A percentile compares a stretch with the other conserved stretches of the same genome.
These are phyloP conservation scores for Fusarium sp. DNA, from an alignment of 2,329 filamentous ascomycete genomes.

Conservation along the genomic window DNA sequence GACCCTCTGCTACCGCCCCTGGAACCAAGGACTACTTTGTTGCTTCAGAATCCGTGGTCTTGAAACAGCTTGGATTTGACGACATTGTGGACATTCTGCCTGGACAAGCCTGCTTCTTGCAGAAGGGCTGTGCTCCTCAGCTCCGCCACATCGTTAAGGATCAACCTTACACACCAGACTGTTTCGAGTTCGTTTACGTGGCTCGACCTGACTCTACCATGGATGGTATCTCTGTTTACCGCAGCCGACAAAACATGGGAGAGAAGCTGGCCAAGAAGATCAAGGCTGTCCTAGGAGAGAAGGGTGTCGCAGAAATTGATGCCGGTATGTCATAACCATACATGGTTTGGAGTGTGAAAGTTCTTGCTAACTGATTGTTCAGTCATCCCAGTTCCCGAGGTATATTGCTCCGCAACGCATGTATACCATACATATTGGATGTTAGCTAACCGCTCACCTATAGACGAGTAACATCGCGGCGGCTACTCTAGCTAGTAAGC, in stretches of 20 bases:
- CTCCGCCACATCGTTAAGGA: conserved; percentile 79
- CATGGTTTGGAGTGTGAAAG: not conserved
- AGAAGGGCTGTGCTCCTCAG: conserved; percentile 78
- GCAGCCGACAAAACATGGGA: conserved; percentile 88
- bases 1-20: conserved; percentile 71
- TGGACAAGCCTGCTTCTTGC: conserved; percentile 85
- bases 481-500: conserved; percentile 76
- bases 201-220: conserved; percentile 84
- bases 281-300: conserved; percentile 71
- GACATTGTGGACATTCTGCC: conserved; percentile 82
- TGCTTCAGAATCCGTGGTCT: conserved; percentile 87
- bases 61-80: conserved; percentile 82
- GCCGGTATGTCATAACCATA: conserved; percentile 53
- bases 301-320: conserved; percentile 81
- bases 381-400: conserved; percentile 77
- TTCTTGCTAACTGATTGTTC: conserved; percentile 38
- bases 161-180: conserved; percentile 79
- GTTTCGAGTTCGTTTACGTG: conserved; percentile 73
- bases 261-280: conserved; percentile 81
- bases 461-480: conserved; percentile 85
- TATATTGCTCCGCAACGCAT: conserved; percentile 19
- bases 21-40: conserved; percentile 86
- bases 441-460: conserved; percentile 1
- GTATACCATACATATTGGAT: not conserved
- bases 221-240: conserved; percentile 88